Percentiles rank a stretch among this genome's conserved stretches.
Conservation (phyloP, 352 stramenopile species). For the Phytophthora macrochlamydospora region DNA sequence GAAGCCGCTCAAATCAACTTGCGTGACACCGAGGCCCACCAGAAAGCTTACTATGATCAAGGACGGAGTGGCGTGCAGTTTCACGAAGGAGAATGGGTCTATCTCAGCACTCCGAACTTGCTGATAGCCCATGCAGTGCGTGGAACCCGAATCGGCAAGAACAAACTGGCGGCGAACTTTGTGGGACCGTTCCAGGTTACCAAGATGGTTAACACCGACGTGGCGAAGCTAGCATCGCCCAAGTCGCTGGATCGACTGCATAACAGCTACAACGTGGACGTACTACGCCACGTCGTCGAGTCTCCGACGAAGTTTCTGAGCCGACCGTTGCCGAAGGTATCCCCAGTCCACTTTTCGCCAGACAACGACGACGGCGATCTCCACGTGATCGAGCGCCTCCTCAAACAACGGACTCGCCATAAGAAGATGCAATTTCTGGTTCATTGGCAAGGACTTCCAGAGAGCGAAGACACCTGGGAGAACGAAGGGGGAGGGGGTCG, state of each 20-base stretch:
- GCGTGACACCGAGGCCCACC: background rate
- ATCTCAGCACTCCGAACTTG: slow-evolving; percentile 4
- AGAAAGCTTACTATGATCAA: background rate
- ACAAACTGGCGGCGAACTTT: slow-evolving; percentile 5
- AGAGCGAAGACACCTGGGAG: slow-evolving; percentile 6
- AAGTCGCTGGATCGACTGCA: background rate
- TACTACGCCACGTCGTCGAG: background rate
- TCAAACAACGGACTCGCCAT: background rate
- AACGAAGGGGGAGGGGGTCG: no score
- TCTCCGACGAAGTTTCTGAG: slow-evolving; percentile 1
- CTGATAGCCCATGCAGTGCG: background rate
- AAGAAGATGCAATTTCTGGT: background rate
- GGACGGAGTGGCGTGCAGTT: background rate
- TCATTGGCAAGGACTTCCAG: background rate
- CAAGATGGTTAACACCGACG: background rate
- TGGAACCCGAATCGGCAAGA: slow-evolving; percentile 4
- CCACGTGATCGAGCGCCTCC: background rate
- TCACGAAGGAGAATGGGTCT: background rate
- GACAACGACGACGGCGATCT: slow-evolving; percentile 1
- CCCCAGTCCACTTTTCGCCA: background rate
- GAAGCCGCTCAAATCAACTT: background rate
- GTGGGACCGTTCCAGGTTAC: background rate
- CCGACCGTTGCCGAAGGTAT: slow-evolving; percentile 6
- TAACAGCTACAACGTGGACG: background rate
- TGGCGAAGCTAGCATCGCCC: background rate